Percentiles rank a stretch among this genome's conserved stretches.
phyloP scores from a whole-genome alignment of 2,329 filamentous ascomycete genomes.

The Hymenoscyphus salicellus region DNA sequence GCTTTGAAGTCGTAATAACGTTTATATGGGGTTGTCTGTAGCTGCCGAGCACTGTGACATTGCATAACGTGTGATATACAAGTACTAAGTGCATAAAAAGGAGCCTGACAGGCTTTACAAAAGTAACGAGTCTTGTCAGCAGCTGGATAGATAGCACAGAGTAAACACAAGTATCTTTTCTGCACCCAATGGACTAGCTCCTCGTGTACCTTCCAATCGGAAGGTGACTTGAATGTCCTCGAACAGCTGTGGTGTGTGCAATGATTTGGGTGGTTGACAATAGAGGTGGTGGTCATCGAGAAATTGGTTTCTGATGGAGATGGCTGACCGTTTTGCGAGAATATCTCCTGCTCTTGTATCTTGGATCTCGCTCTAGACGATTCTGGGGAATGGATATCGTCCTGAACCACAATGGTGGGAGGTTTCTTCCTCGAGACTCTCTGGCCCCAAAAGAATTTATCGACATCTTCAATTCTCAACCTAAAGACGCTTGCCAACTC shows the following conservation, averaged over 20 bases:
- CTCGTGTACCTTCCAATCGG: neutral
- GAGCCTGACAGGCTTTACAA: neutral
- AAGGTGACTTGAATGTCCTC: neutral
- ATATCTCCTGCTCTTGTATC: neutral
- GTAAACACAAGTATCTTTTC: conserved; percentile 3
- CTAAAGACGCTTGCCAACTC: neutral
- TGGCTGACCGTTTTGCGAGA: neutral
- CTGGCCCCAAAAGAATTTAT: neutral
- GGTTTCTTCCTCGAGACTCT: neutral
- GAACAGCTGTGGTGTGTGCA: neutral
- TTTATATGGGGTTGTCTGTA: neutral
- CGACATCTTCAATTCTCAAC: neutral
- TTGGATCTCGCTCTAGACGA: neutral
- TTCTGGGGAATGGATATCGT: neutral
- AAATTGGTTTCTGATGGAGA: neutral
- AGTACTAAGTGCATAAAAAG: neutral
- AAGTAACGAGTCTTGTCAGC: neutral
- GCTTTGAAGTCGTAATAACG: neutral
- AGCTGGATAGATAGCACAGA: neutral
- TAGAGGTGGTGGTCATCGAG: neutral
- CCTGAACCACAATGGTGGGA: neutral
- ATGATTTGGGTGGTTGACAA: neutral
- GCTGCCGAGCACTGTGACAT: neutral
- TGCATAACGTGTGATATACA: neutral
- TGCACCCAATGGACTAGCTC: conserved; percentile 6